Evolutionary conservation across 768 basidiomycete species (phyloP).

Genomic region (Inosperma sp.): DNA sequence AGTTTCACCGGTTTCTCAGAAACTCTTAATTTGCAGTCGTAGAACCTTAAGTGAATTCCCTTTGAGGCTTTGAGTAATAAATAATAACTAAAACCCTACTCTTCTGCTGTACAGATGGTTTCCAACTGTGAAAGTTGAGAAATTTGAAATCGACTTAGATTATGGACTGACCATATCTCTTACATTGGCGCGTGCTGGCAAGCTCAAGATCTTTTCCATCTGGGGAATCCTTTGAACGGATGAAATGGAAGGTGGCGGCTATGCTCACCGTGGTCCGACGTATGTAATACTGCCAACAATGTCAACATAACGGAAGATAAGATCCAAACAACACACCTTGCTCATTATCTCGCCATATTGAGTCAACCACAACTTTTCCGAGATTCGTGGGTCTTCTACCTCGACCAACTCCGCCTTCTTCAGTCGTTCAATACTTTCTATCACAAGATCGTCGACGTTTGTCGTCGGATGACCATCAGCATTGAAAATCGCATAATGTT

Average conservation of each 20-base stretch:
- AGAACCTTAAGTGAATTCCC: constrained; percentile 42
- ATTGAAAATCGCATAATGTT: constrained; percentile 54
- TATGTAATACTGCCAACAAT: constrained; percentile 58
- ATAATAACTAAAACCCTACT: constrained; percentile 41
- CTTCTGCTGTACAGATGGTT: constrained; percentile 57
- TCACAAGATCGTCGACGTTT: constrained; percentile 55
- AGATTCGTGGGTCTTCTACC: constrained; percentile 28
- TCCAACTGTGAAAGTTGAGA: constrained; percentile 46
- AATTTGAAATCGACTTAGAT: constrained; percentile 2
- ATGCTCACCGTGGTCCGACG: constrained; percentile 57
- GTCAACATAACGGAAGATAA: constrained; percentile 4
- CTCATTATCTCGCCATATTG: constrained; percentile 85
- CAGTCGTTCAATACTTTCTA: constrained; percentile 56
- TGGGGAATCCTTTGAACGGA: constrained; percentile 22
- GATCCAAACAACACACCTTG: constrained; percentile 46
- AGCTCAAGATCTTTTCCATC: constrained; percentile 64
- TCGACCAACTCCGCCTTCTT: constrained; percentile 57
- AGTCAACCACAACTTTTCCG: constrained; percentile 51
- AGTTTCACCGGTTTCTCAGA: constrained; percentile 67
- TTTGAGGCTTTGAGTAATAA: neutral
- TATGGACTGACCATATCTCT: constrained; percentile 59
- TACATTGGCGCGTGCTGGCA: constrained; percentile 50
- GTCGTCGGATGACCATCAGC: neutral
- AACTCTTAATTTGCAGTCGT: constrained; percentile 60
- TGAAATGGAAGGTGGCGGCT: neutral